Evolutionary conservation across 371 early-diverging fungal genomes (phyloP), one percentile per base, ranked within the genome.

Genomic region (Amoeboaphelidium protococcarum): DNA sequence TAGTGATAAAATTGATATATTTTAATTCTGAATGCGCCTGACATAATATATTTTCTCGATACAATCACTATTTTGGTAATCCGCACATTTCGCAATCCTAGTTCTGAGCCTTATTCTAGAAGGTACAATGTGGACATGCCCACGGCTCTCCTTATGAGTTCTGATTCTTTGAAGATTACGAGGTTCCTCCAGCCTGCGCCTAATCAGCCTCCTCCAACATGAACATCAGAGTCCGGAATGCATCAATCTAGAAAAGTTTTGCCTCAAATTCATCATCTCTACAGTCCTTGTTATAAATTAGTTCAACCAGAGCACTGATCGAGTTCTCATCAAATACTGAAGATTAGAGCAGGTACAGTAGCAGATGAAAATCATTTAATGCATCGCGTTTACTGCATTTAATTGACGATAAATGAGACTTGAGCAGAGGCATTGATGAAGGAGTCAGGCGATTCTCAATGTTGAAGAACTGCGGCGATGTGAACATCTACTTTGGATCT

Each of bases 31-130:
- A n/a, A n/a, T n/a, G n/a, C n/a, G n/a, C n/a, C n/a, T n/a, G n/a
- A n/a, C n/a, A n/a, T n/a, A n/a, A n/a, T n/a, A n/a, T n/a, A n/a
- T n/a, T n/a, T n/a, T n/a, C n/a, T n/a, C n/a, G n/a, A n/a, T n/a
- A n/a, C n/a, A n/a, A n/a, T n/a, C n/a, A n/a, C n/a, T n/a, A n/a
- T n/a, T n/a, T n/a, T n/a, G 88, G 88, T 48, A 88, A 64, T 3
- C 80, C 85, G 55, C 97, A 96, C 77, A 96, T 88, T 49, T 85
- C 87, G 63, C 97, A 95, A 46, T 60, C 73, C 47, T 66, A 70
- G 25, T 63, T 55, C 0, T 66, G 57, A 13, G 64, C 59, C 23
- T 68, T 59, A 58, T 96, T 96, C 19, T 65, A 59, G 67, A 76
- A 91, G 12, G 97, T 96, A 61, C 97, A 92, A 56, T 86, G 81